phyloP scores from a whole-genome alignment of 2,329 filamentous ascomycete species.

The Clarireedia homoeocarpa region DNA sequence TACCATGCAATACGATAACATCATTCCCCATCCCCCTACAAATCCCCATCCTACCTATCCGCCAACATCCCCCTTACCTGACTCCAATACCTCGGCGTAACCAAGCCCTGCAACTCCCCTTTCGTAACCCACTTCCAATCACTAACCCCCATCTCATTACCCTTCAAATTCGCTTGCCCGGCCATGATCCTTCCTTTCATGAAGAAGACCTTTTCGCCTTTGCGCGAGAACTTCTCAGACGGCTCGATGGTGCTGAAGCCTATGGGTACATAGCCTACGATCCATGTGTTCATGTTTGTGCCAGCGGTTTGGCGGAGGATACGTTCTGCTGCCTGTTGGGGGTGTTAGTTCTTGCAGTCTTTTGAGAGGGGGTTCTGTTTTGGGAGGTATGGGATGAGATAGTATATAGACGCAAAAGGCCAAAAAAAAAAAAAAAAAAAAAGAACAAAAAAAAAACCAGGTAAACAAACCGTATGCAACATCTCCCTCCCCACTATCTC shows the following conservation, averaged over 20 bases:
- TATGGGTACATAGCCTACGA: slow-evolving; percentile 83
- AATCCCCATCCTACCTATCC: slow-evolving; percentile 47
- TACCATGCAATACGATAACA: slow-evolving; percentile 11
- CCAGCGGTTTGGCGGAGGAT: slow-evolving; percentile 72
- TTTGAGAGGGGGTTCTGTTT: not conserved
- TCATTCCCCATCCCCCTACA: not conserved
- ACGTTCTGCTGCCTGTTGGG: slow-evolving; percentile 66
- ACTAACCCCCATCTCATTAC: slow-evolving; percentile 62
- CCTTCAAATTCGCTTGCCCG: slow-evolving; percentile 75
- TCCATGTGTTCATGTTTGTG: slow-evolving; percentile 97
- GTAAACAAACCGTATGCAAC: slow-evolving; percentile 66
- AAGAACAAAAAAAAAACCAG: not conserved
- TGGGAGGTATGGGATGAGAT: not conserved
- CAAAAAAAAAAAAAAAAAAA: not conserved
- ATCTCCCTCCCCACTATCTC: slow-evolving; percentile 63
- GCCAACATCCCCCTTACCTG: slow-evolving; percentile 77
- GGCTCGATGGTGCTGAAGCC: slow-evolving; percentile 64
- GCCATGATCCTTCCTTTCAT: slow-evolving; percentile 95
- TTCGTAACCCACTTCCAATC: slow-evolving; percentile 92
- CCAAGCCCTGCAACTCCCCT: slow-evolving; percentile 68
- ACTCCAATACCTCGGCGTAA: slow-evolving; percentile 63
- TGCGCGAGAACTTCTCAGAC: slow-evolving; percentile 34
- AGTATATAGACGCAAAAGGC: not conserved
- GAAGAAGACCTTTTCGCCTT: slow-evolving; percentile 85
- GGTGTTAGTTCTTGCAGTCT: not conserved